These are phyloP conservation scores for Yamadazyma sp. DNA, from an alignment of 1,139 yeast species.

Conservation along the genomic window DNA sequence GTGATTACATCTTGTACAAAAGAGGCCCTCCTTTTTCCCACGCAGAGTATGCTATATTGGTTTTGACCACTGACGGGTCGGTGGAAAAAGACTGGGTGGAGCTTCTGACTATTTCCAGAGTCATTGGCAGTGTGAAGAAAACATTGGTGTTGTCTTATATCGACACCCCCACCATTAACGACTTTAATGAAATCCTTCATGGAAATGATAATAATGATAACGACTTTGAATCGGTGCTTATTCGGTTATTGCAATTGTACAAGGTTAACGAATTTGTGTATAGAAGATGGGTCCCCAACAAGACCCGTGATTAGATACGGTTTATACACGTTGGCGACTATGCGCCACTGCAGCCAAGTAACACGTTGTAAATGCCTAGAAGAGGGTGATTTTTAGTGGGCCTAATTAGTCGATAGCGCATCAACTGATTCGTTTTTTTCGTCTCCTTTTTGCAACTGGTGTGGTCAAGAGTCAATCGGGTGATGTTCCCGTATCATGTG, in stretches of 20 bases:
- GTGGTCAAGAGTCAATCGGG: not conserved
- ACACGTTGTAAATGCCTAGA: no score
- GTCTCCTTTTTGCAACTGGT: not conserved
- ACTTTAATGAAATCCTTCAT: slow-evolving; percentile 24
- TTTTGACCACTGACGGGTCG: slow-evolving; percentile 42
- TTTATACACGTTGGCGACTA: slow-evolving; percentile 4
- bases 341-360: not conserved
- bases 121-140: slow-evolving; percentile 85
- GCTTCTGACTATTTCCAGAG: slow-evolving; percentile 70
- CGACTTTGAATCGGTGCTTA: slow-evolving; percentile 5
- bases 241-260: slow-evolving; percentile 38
- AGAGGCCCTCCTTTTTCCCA: slow-evolving; percentile 96
- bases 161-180: slow-evolving; percentile 42
- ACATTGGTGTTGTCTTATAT: slow-evolving; percentile 70
- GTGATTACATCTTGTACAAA: slow-evolving; percentile 75
- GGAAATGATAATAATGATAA: slow-evolving; percentile 6
- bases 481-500: not conserved
- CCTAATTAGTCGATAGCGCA: not conserved
- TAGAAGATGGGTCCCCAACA: slow-evolving; percentile 81
- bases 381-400: no score
- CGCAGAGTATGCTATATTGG: slow-evolving; percentile 76
- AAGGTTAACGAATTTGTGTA: slow-evolving; percentile 64
- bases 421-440: not conserved
- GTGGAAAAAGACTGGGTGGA: slow-evolving; percentile 52
- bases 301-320: slow-evolving; percentile 62